Evolutionary conservation across 2,329 filamentous ascomycete genomes (phyloP).

Genomic region (Metarhizium sp.): DNA sequence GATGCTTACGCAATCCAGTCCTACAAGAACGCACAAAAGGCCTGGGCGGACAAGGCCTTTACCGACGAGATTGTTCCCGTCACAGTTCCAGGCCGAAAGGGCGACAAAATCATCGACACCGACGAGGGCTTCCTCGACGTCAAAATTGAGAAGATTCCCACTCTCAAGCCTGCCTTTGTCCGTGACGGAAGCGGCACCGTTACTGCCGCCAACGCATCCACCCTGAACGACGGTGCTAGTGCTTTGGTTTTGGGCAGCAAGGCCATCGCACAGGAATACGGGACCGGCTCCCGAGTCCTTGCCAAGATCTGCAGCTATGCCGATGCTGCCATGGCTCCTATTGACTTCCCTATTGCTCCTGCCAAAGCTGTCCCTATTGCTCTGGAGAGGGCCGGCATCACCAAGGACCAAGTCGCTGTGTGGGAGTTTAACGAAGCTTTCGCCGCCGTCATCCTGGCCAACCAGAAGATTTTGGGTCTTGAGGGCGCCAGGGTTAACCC

Average conservation of each 20-base stretch:
- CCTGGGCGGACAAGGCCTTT: conserved; percentile 77
- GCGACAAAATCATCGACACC: conserved; percentile 65
- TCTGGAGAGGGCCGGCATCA: conserved; percentile 79
- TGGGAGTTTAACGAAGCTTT: conserved; percentile 99
- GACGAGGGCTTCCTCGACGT: conserved; percentile 88
- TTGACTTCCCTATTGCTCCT: conserved; percentile 92
- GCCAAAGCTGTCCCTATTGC: conserved; percentile 88
- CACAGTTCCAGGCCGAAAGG: conserved; percentile 75
- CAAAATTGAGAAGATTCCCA: conserved; percentile 77
- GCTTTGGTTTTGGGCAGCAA: conserved; percentile 80
- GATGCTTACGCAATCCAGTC: conserved; percentile 84
- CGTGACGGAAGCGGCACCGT: conserved; percentile 80
- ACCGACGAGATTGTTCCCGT: conserved; percentile 86
- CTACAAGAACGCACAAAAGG: conserved; percentile 81
- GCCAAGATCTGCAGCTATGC: conserved; percentile 78
- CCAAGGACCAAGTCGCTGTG: conserved; percentile 80
- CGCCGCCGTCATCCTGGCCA: conserved; percentile 88
- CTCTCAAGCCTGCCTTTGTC: conserved; percentile 84
- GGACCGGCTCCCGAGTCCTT: conserved; percentile 68
- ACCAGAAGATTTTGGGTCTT: conserved; percentile 82
- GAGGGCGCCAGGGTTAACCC: conserved; percentile 75
- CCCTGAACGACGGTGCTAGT: conserved; percentile 88
- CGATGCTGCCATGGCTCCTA: conserved; percentile 81
- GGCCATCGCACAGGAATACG: conserved; percentile 72
- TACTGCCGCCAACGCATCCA: conserved; percentile 89